phyloP scores from a whole-genome alignment of 129 eudicot species.

The carrot (Daucus carota) region DNA sequence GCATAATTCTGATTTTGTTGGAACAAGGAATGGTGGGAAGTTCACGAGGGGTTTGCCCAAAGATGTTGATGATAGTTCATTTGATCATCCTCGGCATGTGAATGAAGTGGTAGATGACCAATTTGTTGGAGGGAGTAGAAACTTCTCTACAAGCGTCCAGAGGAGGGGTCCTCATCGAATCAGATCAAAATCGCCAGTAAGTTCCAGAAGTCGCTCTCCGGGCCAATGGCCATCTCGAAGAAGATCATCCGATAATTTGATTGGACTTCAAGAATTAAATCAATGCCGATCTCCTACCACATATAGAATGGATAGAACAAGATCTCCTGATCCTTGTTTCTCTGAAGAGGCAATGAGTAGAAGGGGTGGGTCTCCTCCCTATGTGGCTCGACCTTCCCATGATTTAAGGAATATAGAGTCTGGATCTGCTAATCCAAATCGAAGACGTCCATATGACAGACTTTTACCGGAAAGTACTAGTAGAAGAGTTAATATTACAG shows the following conservation, averaged over 20 bases:
- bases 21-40: slow-evolving; percentile 25
- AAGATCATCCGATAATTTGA: slow-evolving; percentile 31
- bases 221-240: slow-evolving; percentile 47
- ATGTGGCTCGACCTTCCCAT: slow-evolving; percentile 19
- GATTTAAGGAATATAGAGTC: slow-evolving; percentile 29
- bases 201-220: slow-evolving; percentile 38
- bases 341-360: slow-evolving; percentile 30
- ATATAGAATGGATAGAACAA: slow-evolving; percentile 37
- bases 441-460: slow-evolving; percentile 36
- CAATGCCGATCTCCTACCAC: slow-evolving; percentile 28
- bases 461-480: slow-evolving; percentile 25
- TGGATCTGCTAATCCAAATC: slow-evolving; percentile 21
- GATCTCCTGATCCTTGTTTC: slow-evolving; percentile 39
- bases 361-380: slow-evolving; percentile 45
- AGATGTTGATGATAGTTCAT: slow-evolving; percentile 25
- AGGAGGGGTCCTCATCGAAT: slow-evolving; percentile 31
- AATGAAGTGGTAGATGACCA: slow-evolving; percentile 29
- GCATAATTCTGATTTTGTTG: slow-evolving; percentile 21
- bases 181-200: slow-evolving; percentile 42
- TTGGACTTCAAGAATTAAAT: slow-evolving; percentile 18
- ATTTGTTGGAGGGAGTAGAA: slow-evolving; percentile 24
- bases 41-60: slow-evolving; percentile 27
- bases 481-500: slow-evolving; percentile 31
- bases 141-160: slow-evolving; percentile 23
- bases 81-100: slow-evolving; percentile 20